A percentile compares a stretch with the other conserved stretches of the same genome.
These are phyloP conservation scores for Edaphochlamys debaryana DNA, from an alignment of 139 green algal genomes.

Conservation along the genomic window DNA sequence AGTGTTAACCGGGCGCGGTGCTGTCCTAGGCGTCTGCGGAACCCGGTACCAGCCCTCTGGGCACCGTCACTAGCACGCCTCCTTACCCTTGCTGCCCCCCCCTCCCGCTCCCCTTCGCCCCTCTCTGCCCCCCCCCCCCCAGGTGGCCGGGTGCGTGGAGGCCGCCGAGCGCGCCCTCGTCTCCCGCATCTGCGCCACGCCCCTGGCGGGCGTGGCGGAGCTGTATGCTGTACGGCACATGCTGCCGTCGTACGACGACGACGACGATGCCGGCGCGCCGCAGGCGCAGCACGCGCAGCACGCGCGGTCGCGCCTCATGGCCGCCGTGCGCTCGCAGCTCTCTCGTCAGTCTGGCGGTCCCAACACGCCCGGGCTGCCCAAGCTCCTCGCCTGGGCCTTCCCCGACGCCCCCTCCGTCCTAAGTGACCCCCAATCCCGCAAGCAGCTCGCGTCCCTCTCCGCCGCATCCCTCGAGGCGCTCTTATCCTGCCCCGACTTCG, in stretches of 20 bases:
- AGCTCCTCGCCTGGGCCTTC: slow-evolving; percentile 27
- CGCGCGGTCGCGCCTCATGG: background rate
- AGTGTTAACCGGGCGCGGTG: too few species aligned
- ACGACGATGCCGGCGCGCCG: background rate
- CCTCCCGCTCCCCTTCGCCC: too few species aligned
- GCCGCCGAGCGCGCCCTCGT: background rate
- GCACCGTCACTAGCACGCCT: too few species aligned
- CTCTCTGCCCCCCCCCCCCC: too few species aligned
- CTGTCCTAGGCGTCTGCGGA: too few species aligned
- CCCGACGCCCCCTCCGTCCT: background rate
- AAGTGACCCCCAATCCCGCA: background rate
- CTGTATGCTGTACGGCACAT: background rate
- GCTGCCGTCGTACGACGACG: background rate
- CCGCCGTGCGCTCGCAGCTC: background rate
- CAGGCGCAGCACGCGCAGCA: background rate
- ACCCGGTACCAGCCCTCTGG: too few species aligned
- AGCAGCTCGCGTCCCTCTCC: background rate
- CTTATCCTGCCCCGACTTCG: too few species aligned
- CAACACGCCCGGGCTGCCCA: background rate
- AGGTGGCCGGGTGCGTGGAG: slow-evolving; percentile 6
- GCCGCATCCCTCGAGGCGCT: background rate
- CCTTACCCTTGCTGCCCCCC: too few species aligned
- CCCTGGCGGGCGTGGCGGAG: background rate
- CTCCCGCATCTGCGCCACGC: background rate
- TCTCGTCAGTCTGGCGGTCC: too few species aligned